phyloP scores from a whole-genome alignment of 306 rosid genomes.

The Gastrolobium bilobum region DNA sequence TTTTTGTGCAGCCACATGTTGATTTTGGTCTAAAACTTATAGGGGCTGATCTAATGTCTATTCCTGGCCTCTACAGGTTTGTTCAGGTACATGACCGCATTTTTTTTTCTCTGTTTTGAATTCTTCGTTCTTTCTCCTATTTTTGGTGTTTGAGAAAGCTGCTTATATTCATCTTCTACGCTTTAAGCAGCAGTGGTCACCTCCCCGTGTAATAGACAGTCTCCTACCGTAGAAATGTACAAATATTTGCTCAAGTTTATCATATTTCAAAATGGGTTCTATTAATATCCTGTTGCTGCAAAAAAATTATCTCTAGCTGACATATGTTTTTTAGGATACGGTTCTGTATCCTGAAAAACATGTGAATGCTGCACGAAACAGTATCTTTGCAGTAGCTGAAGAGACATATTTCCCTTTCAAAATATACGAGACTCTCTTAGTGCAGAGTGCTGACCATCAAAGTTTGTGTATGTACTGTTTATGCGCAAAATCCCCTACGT shows the following conservation, averaged over 20 bases:
- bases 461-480: neutral
- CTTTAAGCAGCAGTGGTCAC: neutral
- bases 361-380: too few relatives aligned
- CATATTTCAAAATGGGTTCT: too few relatives aligned
- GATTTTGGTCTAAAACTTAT: conserved; percentile 86
- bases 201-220: neutral
- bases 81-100: conserved; percentile 69
- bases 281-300: too few relatives aligned
- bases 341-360: too few relatives aligned
- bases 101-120: neutral
- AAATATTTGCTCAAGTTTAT: neutral
- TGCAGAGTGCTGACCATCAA: neutral
- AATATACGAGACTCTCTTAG: neutral
- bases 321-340: too few relatives aligned
- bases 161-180: neutral
- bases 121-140: neutral
- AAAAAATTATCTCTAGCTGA: too few relatives aligned
- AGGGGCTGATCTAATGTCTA: conserved; percentile 91
- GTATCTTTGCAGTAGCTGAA: too few relatives aligned
- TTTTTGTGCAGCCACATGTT: conserved; percentile 74
- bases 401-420: too few relatives aligned
- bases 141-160: neutral
- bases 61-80: conserved; percentile 88
- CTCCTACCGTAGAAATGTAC: too few relatives aligned
- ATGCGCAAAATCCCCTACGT: neutral